Percentiles rank a stretch among this genome's conserved stretches.
Evolutionary conservation across 805 yeast genomes (phyloP).

Genomic region (Kodamaea lidongshanica): DNA sequence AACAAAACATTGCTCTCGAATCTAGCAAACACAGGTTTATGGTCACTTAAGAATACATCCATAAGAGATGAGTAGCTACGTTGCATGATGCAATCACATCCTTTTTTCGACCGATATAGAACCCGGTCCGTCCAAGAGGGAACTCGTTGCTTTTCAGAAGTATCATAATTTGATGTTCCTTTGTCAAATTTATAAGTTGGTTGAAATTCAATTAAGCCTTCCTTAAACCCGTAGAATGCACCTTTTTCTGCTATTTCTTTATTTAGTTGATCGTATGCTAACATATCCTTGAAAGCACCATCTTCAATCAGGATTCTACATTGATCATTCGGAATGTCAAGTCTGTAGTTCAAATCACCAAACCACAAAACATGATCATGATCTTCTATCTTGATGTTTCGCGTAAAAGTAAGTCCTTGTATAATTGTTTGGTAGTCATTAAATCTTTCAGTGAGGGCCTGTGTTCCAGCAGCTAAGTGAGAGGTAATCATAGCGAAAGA

Average conservation of each 20-base stretch:
- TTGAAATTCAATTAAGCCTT: conserved; percentile 68
- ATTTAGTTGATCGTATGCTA: conserved; percentile 72
- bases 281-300: conserved; percentile 45
- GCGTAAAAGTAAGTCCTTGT: conserved; percentile 69
- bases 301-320: conserved; percentile 50
- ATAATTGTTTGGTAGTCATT: conserved; percentile 73
- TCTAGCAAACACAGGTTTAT: conserved; percentile 85
- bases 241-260: conserved; percentile 50
- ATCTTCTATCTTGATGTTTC: conserved; percentile 67
- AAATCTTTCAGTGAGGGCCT: conserved; percentile 76
- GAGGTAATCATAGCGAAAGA: conserved; percentile 75
- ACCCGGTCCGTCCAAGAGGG: conserved; percentile 97
- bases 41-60: conserved; percentile 67
- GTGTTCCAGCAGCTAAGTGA: conserved; percentile 90
- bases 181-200: conserved; percentile 96
- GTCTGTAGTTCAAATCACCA: conserved; percentile 91
- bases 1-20: conserved; percentile 61
- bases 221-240: conserved; percentile 41
- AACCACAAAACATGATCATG: conserved; percentile 84
- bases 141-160: conserved; percentile 84
- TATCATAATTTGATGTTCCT: conserved; percentile 75
- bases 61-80: conserved; percentile 63
- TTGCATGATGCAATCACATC: conserved; percentile 40
- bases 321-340: conserved; percentile 62
- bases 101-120: conserved; percentile 55